These are phyloP conservation scores for Rhizopogon rudus DNA, from an alignment of 768 basidiomycete species.

Conservation along the genomic window DNA sequence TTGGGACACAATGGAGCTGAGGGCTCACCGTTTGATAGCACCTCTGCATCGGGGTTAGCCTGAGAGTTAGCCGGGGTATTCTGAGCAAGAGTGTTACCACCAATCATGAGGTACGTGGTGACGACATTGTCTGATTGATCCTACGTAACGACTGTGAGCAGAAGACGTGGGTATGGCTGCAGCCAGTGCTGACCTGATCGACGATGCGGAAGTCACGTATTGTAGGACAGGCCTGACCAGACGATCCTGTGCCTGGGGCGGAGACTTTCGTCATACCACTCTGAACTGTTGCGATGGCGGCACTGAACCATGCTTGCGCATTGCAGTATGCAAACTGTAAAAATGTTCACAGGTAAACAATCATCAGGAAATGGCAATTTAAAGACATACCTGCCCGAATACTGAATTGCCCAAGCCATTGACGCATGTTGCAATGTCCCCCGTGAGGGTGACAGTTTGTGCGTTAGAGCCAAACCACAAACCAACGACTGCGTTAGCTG, in stretches of 20 bases:
- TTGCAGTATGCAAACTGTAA: conserved; percentile 21
- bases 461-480: conserved; percentile 26
- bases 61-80: conserved; percentile 20
- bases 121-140: conserved; percentile 25
- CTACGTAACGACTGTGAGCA: conserved; percentile 5
- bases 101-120: conserved; percentile 22
- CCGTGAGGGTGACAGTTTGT: conserved; percentile 15
- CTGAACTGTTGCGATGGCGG: conserved; percentile 14
- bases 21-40: conserved; percentile 18
- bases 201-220: conserved; percentile 23
- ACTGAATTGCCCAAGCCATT: conserved; percentile 18
- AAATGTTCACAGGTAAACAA: not conserved
- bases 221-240: conserved; percentile 20
- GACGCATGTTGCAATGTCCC: conserved; percentile 15
- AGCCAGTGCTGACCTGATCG: conserved; percentile 12
- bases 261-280: conserved; percentile 15
- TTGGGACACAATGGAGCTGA: not conserved
- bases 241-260: conserved; percentile 13
- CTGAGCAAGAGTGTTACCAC: conserved; percentile 18
- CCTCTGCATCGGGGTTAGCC: conserved; percentile 18
- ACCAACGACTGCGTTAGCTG: conserved; percentile 18
- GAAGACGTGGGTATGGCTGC: not conserved
- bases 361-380: not conserved
- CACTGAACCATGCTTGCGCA: conserved; percentile 19
- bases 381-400: conserved; percentile 17